Conservation (phyloP, 139 green algal genomes). For the Tetratostichococcus sp. region DNA sequence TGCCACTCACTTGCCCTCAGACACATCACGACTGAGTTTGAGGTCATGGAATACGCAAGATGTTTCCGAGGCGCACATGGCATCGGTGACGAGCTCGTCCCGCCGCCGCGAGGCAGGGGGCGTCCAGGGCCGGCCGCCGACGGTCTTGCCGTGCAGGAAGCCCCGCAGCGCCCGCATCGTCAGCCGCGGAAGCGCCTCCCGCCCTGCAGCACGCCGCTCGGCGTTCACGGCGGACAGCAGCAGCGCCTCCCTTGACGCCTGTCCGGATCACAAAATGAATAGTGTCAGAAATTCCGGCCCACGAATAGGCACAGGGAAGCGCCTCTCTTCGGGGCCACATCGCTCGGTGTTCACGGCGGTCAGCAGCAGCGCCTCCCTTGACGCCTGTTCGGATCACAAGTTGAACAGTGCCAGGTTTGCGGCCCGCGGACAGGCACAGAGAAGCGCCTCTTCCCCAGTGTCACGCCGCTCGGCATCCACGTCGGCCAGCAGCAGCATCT, state of each 20-base stretch:
- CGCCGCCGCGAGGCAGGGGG: too few species aligned
- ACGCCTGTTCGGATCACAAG: too few species aligned
- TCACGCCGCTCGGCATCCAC: too few species aligned
- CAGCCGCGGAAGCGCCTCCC: conserved; percentile 31
- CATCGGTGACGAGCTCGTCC: background rate
- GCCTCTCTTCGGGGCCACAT: background rate
- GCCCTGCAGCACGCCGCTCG: conserved; percentile 16
- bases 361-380: too few species aligned
- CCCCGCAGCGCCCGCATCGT: conserved; percentile 48
- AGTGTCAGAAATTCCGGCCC: background rate
- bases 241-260: conserved; percentile 23
- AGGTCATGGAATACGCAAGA: background rate
- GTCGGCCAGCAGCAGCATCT: too few species aligned
- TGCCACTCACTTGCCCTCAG: too few species aligned
- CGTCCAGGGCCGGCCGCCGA: conserved; percentile 12
- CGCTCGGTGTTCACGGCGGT: too few species aligned
- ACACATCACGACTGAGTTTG: background rate
- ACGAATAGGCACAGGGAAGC: background rate
- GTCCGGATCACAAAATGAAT: background rate
- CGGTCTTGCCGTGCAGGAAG: conserved; percentile 30
- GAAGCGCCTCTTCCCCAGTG: too few species aligned
- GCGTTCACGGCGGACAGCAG: conserved; percentile 51
- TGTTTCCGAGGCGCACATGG: background rate
- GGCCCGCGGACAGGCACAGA: too few species aligned
- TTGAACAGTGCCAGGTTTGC: too few species aligned